Conservation (phyloP, 1,284 basidiomycete genomes). For the Ustilago vetiveriae region DNA sequence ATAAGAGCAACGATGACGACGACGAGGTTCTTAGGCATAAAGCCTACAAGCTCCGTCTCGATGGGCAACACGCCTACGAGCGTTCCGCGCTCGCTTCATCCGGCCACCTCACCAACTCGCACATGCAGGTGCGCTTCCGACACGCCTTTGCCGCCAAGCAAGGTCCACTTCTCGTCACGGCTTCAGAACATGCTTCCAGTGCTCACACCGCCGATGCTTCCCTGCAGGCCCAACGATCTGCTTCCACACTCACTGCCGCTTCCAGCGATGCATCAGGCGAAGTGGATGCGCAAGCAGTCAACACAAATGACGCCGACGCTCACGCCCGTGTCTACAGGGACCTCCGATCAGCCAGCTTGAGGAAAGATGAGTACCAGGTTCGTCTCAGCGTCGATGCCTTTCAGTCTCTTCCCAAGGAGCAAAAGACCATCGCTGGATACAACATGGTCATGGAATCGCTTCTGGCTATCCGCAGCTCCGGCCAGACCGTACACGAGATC, state of each 20-base stretch:
- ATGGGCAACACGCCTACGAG: slow-evolving; percentile 19
- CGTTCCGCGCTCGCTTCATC: slow-evolving; percentile 6
- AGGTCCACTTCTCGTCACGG: slow-evolving; percentile 26
- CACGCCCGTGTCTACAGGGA: slow-evolving; percentile 31
- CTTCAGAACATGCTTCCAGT: slow-evolving; percentile 1
- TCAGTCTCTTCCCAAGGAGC: slow-evolving; percentile 50
- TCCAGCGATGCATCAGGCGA: not conserved
- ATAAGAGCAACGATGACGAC: slow-evolving; percentile 49
- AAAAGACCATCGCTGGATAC: slow-evolving; percentile 70
- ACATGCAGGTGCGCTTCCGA: slow-evolving; percentile 46
- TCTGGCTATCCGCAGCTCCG: slow-evolving; percentile 70
- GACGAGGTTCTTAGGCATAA: slow-evolving; percentile 36
- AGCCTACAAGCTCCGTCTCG: slow-evolving; percentile 41
- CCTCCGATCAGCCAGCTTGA: slow-evolving; percentile 10
- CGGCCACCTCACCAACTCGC: slow-evolving; percentile 33
- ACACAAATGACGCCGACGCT: not conserved
- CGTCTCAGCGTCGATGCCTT: slow-evolving; percentile 39
- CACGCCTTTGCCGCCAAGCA: slow-evolving; percentile 40
- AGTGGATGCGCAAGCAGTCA: not conserved
- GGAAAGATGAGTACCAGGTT: slow-evolving; percentile 20
- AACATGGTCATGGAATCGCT: slow-evolving; percentile 76
- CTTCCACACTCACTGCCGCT: slow-evolving; percentile 14
- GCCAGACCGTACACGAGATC: slow-evolving; percentile 74
- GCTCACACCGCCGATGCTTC: not conserved
- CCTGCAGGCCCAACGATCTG: slow-evolving; percentile 4